Base-by-base conservation (phyloP, 148 eudicot genomes). In the Nepenthes gracilis region DNA sequence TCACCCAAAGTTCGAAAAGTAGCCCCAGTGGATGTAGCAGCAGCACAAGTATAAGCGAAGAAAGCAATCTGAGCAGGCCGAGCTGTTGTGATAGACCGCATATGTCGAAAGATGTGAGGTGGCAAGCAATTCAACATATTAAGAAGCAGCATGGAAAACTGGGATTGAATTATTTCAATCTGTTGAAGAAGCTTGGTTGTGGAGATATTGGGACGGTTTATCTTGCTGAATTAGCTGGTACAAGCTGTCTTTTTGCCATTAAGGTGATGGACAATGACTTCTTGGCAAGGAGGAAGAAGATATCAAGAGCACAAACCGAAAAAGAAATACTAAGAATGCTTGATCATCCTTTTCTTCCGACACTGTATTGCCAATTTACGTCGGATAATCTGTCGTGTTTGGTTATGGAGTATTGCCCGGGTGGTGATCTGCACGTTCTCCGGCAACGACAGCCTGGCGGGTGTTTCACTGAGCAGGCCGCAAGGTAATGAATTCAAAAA, bases 391-490 rank as follows among this genome's bases (percentile, higher is more conserved):
- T 93, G 13, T 93, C 97, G 9, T 93, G 99, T 70, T 77, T 93
- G 57, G 96, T 92, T 67, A 92, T 92, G 97, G 97, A 91, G 84
- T 91, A 85, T 70, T 91, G 97, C 64, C 97, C 97, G 4, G 96
- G 96, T 60, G 97, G 97, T 58, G 97, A 92, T 76, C 55, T 92
- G 62, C 97, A 92, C 66, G 99, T 93, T 47, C 90, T 93, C 35
- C 73, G 99, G 34, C 99, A 93, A 66, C 82, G 79, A 74, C 99
- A 93, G 71, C 84, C 85, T 61, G 95, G 89, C 59, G 75, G 91
- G 82, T 86, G 79, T 71, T 93, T 93, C 74, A 75, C 86, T 33
- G 99, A 93, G 77, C 91, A 86, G 67, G 96, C 95, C 63, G 92
- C 99, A 74, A 84, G 99, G 99, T 93, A 87, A 55, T 2, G 12